Conservation (phyloP, 352 stramenopile species). For the Phytophthora niederhauseri region DNA sequence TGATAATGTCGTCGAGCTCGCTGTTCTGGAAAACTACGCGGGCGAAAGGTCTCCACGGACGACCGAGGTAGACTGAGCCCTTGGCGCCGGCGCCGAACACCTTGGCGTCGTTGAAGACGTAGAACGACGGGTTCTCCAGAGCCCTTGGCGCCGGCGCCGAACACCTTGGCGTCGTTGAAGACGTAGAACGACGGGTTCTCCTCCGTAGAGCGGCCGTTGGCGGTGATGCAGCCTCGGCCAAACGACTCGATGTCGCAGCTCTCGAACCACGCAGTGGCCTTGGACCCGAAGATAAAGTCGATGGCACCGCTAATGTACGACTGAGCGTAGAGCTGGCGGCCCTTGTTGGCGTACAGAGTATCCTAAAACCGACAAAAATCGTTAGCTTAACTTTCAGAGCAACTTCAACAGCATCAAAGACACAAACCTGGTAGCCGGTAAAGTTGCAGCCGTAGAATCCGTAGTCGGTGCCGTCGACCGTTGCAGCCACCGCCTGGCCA, state of each 20-base stretch:
- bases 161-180: conserved; percentile 22
- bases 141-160: conserved; percentile 9
- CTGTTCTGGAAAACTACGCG: conserved; percentile 27
- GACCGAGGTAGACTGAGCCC: conserved; percentile 18
- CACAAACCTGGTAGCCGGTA: conserved; percentile 14
- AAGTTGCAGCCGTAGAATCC: conserved; percentile 29
- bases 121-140: conserved; percentile 24
- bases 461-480: conserved; percentile 15
- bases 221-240: conserved; percentile 25
- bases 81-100: conserved; percentile 15
- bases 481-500: conserved; percentile 21
- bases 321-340: conserved; percentile 14
- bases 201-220: conserved; percentile 15
- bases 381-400: no score
- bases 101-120: conserved; percentile 22
- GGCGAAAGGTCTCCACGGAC: conserved; percentile 23
- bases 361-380: neutral
- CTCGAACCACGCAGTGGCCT: conserved; percentile 21
- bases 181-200: conserved; percentile 26
- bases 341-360: conserved; percentile 29
- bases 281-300: conserved; percentile 28
- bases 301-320: conserved; percentile 27
- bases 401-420: no score
- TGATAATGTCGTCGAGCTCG: conserved; percentile 22
- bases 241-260: conserved; percentile 24